A percentile compares a stretch with the other conserved stretches of the same genome.
These are phyloP conservation scores for Wallacemonas collosoma DNA, from an alignment of 208 protist genomes.

Conservation along the genomic window DNA sequence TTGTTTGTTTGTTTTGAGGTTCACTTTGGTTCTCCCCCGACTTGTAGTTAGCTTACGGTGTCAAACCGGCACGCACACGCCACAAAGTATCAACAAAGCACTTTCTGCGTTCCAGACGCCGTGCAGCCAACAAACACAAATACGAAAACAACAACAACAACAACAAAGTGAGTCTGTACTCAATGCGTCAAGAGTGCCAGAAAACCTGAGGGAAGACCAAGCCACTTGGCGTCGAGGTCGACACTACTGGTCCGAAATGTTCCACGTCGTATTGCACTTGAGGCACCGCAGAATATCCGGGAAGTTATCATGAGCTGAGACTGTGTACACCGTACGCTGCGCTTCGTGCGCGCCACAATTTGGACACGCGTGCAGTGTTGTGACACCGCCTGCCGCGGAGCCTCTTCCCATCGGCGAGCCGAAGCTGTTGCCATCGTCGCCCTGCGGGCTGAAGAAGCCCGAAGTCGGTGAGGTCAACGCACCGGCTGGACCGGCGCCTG, in stretches of 20 bases:
- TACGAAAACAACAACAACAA: background rate
- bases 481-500: background rate
- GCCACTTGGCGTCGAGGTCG: background rate
- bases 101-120: too few relatives aligned
- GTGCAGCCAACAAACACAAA: background rate
- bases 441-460: slow-evolving; percentile 7
- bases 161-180: background rate
- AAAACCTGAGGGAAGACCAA: too few relatives aligned
- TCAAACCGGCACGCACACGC: background rate
- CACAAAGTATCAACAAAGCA: too few relatives aligned
- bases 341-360: slow-evolving; percentile 68
- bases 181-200: background rate
- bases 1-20: slow-evolving; percentile 13
- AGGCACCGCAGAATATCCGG: slow-evolving; percentile 64
- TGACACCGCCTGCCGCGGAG: slow-evolving; percentile 22
- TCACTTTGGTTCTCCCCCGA: background rate
- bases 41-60: background rate
- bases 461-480: slow-evolving; percentile 37
- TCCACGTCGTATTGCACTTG: slow-evolving; percentile 73
- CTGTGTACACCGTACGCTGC: slow-evolving; percentile 62
- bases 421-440: slow-evolving; percentile 13
- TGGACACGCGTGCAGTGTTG: slow-evolving; percentile 67
- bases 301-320: slow-evolving; percentile 79
- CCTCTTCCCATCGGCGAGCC: slow-evolving; percentile 12
- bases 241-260: slow-evolving; percentile 42